Evolutionary conservation across 108 stramenopile genomes (phyloP).

Genomic region (Nitzschia palea): DNA sequence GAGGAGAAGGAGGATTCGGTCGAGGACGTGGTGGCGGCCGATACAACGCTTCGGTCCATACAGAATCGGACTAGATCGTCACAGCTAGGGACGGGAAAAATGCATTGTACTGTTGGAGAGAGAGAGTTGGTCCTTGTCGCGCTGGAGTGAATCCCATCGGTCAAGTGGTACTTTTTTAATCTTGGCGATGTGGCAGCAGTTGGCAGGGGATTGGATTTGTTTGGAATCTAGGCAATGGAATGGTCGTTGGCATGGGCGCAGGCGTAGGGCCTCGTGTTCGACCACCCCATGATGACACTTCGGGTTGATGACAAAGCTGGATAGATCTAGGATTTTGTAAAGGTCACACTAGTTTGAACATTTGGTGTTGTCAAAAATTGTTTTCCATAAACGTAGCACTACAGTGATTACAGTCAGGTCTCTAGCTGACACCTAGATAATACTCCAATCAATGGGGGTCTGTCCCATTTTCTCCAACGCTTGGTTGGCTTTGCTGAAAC

Average conservation of each 20-base stretch:
- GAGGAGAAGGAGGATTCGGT: not conserved
- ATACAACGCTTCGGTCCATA: no score
- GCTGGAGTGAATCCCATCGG: no score
- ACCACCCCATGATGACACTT: slow-evolving; percentile 1
- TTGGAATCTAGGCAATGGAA: not conserved
- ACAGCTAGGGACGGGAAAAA: no score
- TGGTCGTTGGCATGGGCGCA: not conserved
- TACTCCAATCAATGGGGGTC: slow-evolving; percentile 43
- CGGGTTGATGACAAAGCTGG: not conserved
- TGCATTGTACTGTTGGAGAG: no score
- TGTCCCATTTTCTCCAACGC: slow-evolving; percentile 60
- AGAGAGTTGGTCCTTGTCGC: no score
- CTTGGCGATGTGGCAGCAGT: no score
- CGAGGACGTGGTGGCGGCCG: not conserved
- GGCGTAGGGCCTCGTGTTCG: slow-evolving; percentile 1
- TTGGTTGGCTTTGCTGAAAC: slow-evolving; percentile 90
- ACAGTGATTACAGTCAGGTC: no score
- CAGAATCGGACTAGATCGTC: no score
- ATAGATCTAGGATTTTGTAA: not conserved
- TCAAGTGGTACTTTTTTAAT: no score
- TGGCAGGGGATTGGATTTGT: not conserved
- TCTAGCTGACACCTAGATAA: not conserved
- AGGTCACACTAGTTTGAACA: not conserved
- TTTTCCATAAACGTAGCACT: not conserved
- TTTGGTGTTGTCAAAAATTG: not conserved